Evolutionary conservation across 139 green algal genomes (phyloP).

Genomic region (Ettlia oleoabundans): DNA sequence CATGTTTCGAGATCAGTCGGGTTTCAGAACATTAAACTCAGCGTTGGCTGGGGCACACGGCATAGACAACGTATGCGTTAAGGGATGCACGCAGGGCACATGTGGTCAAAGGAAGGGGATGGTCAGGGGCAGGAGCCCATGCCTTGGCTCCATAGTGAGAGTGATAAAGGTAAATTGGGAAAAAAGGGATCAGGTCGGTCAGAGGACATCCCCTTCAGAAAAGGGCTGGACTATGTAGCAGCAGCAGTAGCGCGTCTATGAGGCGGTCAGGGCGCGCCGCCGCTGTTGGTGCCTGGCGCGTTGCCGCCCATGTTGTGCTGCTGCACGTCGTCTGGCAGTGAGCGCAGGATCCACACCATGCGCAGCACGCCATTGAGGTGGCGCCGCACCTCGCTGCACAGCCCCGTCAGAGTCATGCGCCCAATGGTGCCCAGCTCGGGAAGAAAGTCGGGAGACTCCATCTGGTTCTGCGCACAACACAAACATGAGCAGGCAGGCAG

Average conservation of each 20-base stretch:
- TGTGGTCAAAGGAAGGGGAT: too few relatives aligned
- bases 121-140: too few relatives aligned
- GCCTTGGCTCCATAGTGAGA: too few relatives aligned
- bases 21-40: too few relatives aligned
- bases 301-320: conserved; percentile 18
- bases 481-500: neutral
- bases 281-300: neutral
- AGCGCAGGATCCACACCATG: conserved; percentile 41
- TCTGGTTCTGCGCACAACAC: conserved; percentile 22
- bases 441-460: conserved; percentile 34
- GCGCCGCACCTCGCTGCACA: conserved; percentile 32
- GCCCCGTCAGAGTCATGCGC: conserved; percentile 16
- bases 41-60: too few relatives aligned
- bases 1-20: too few relatives aligned
- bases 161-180: too few relatives aligned
- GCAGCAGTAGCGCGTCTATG: neutral
- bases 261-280: neutral
- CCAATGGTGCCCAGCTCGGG: conserved; percentile 18
- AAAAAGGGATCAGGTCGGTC: too few relatives aligned
- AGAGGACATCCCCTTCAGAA: too few relatives aligned
- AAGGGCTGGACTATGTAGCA: neutral
- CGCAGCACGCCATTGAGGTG: conserved; percentile 35
- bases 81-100: too few relatives aligned
- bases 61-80: too few relatives aligned
- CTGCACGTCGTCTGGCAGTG: conserved; percentile 33